Percentiles rank a stretch among this genome's conserved stretches.
These are phyloP conservation scores for cucumber (Cucumis sativus) DNA, from an alignment of 306 rosid species.

Conservation along the genomic window DNA sequence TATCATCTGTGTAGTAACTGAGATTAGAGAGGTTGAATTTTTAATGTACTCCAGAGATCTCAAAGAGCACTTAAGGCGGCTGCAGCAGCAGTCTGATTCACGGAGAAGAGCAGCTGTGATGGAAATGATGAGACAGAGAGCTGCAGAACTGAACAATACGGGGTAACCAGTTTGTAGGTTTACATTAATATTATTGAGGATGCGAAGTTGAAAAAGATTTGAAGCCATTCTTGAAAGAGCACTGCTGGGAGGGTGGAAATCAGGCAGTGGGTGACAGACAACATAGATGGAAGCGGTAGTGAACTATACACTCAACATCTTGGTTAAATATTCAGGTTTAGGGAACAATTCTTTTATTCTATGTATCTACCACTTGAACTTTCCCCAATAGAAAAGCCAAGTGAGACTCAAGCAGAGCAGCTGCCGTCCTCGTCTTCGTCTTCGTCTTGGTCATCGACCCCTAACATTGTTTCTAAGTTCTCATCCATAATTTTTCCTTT, in stretches of 20 bases:
- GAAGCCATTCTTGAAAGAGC: constrained; percentile 21
- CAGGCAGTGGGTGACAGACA: constrained; percentile 16
- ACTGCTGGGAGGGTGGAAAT: constrained; percentile 10
- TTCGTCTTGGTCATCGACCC: not conserved
- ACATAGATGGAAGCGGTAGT: constrained; percentile 28
- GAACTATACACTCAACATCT: constrained; percentile 23
- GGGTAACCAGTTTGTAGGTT: constrained; percentile 38
- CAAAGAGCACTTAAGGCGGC: constrained; percentile 83
- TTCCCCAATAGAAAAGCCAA: constrained; percentile 11
- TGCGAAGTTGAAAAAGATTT: constrained; percentile 15
- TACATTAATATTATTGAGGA: constrained; percentile 13
- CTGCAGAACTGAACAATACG: constrained; percentile 75
- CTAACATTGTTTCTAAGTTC: not conserved
- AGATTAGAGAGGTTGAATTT: not conserved
- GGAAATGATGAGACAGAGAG: constrained; percentile 99
- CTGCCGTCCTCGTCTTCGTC: not conserved
- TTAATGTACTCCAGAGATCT: constrained; percentile 53
- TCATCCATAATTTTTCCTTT: not conserved
- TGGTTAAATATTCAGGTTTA: constrained; percentile 17
- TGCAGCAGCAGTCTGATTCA: constrained; percentile 96
- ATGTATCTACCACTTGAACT: constrained; percentile 9
- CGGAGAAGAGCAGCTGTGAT: constrained; percentile 94
- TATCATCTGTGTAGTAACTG: not conserved
- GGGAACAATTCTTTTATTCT: constrained; percentile 18
- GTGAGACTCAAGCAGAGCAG: constrained; percentile 2